Base-by-base conservation (phyloP, 176 grass and related monocot species). In the Aegilops bicornis region DNA sequence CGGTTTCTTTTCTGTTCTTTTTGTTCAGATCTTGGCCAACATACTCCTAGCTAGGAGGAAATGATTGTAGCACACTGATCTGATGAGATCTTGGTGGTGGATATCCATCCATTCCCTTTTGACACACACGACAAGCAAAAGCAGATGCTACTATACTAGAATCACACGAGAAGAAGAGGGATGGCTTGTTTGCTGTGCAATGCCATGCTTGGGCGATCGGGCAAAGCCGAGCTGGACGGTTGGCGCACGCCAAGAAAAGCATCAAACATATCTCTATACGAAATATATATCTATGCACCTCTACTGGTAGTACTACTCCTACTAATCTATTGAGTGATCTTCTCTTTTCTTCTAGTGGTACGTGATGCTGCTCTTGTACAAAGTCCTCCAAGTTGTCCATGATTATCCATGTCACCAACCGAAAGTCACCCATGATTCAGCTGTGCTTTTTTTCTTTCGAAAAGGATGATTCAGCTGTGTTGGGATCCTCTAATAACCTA, bases 111-210 rank as follows among this genome's bases (percentile, higher is more conserved):
- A 33, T 33, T 0, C 32, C 20, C 33, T 17, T 7, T 32, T 7
- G 32, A 15, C 10, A 17, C 73, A 31, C 65, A 39, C 39, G 20
- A 27, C 25, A 16, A 73, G 30, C 6, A 22, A 72, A 71, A 27
- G 17, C 23, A 70, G 36, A 40, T 76, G 42, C 1, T 58, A 19
- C 14, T 8, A 54, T 52, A 17, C 48, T 17, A 52, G 48, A 52
- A 16, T 52, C 48, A 52, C 48, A 52, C 48, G 6, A 52, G 5
- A 52, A 17, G 16, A 52, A 17, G 48, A 52, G 60, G 77, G n/a
- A 87, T 87, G 70, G 37, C 82, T 85, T 91, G 89, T 25, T 14
- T 10, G 59, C 47, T 81, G 58, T 68, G 89, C 35, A 71, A 91
- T 84, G 67, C 68, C 59, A 82, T 76, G 67, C 89, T 90, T 80